Base-by-base conservation (phyloP, 2,329 filamentous ascomycete genomes). In the Pseudogymnoascus sp. region DNA sequence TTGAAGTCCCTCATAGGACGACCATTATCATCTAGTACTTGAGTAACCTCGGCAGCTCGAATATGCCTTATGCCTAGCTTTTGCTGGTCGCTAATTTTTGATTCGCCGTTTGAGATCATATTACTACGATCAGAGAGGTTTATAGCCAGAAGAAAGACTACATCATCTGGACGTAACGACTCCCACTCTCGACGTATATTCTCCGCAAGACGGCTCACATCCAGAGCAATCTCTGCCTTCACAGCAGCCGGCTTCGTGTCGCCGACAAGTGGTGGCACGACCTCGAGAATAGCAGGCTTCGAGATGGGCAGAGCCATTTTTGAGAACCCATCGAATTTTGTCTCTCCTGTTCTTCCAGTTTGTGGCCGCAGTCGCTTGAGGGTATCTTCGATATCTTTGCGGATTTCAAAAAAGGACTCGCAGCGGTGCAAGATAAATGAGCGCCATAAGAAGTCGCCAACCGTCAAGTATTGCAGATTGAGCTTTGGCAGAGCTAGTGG, bases 391-490 rank as follows among this genome's bases (percentile, higher is more conserved):
- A 99, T 86, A 71, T 99, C 91, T 70, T 92, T 93, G 50, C 92
- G 86, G 63, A 99, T 93, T 63, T 91, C 90, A 72, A 95, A 97
- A 72, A 97, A 97, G 0, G 93, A 84, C 73, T 99, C 94, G 62
- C 87, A 89, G 39, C 93, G 86, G 72, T 96, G 94, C 7, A 99
- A 78, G 12, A 95, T 81, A 69, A 97, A 87, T 0, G 93, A 92
- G 64, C 95, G 85, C 92, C 92, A 99, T n/a, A 99, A 77, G 68
- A 99, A 99, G 73, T 99, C 94, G 2, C 92, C 92, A 58, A 96
- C 85, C 2, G 92, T 96, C 12, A 99, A 80, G 74, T 99, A 99
- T 71, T 99, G 94, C 28, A 99, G 78, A 68, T 97, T 99, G 50
- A 97, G 76, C 72, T 99, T 99, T 2, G 94, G 94, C 43, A 99